Evolutionary conservation across 179 eudicot species (phyloP), one percentile per base, ranked within the genome.

Genomic region (Drosera spatulata): DNA sequence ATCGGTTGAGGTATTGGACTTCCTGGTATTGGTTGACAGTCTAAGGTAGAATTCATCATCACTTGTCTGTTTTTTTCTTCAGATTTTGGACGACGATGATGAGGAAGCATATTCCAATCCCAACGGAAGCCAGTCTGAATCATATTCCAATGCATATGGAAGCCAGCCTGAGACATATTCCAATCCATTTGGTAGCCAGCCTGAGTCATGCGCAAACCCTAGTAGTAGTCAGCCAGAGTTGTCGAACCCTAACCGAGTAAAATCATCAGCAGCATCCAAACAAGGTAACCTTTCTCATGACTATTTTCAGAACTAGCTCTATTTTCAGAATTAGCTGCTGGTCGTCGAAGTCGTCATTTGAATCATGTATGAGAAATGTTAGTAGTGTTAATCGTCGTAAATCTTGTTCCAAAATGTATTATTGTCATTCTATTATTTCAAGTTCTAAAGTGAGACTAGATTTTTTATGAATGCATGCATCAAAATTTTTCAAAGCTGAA

Each of bases 61-160:
- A 22, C 7, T 51, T 41, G 61, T 33, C 13, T 48, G n/a, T 11
- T 22, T 22, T 22, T 22, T 22, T 22, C 1, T 22, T 22, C 61
- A 87, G 83, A 77, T 73, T 61, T 69, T 83, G 14, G 95, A 74
- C 44, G 85, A 80, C 7, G 85, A 94, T 8, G 94, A 86, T 52
- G 94, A 86, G 55, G 97, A 82, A 9, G 69, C 56, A 8, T 58
- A 54, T 6, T 70, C 80, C 46, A 66, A 59, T 69, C 66, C 71
- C 51, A 60, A 63, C 62, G 66, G 45, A 7, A 43, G 45, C 45
- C 45, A 4, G 45, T 43, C 45, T 4, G 97, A 82, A 9, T 68
- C 59, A 8, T 56, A 54, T 6, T 70, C 80, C 42, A 66, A 59
- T 69, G 64, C 71, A 43, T 57, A 53, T 69, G 79, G 80, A 67